Evolutionary conservation across 192 early-diverging fungal species (phyloP).

Genomic region (Backusella tuberculispora): DNA sequence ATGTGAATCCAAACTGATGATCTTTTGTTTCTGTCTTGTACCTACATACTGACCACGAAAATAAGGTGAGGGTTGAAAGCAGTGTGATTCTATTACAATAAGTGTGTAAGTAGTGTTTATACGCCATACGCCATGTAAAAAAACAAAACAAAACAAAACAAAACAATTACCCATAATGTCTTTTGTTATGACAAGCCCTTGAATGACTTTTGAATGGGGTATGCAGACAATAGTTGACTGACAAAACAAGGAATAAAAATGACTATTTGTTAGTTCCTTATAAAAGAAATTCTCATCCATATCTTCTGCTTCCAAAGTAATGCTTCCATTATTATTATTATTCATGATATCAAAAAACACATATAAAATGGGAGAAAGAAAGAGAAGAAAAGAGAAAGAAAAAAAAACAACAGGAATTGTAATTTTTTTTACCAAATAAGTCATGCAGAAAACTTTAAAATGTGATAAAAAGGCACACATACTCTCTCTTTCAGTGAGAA

Average conservation of each 20-base stretch:
- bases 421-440: too few species aligned
- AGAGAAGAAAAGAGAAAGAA: background rate
- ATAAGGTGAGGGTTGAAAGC: slow-evolving; percentile 57
- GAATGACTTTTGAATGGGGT: slow-evolving; percentile 48
- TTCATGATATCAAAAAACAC: too few species aligned
- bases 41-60: slow-evolving; percentile 55
- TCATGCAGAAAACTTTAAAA: too few species aligned
- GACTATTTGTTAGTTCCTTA: slow-evolving; percentile 24
- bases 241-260: slow-evolving; percentile 41
- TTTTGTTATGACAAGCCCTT: slow-evolving; percentile 47
- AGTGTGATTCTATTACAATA: slow-evolving; percentile 51
- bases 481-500: too few species aligned
- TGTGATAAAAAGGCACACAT: too few species aligned
- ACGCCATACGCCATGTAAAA: background rate
- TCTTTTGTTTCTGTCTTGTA: slow-evolving; percentile 50
- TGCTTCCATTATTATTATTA: too few species aligned
- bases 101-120: background rate
- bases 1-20: slow-evolving; percentile 50
- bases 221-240: slow-evolving; percentile 51
- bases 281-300: slow-evolving; percentile 43
- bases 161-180: slow-evolving; percentile 48
- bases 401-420: too few species aligned
- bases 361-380: background rate
- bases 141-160: background rate
- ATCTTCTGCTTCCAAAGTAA: slow-evolving; percentile 32